Percentiles rank a stretch among this genome's conserved stretches.
These are phyloP conservation scores for Fusarium keratoplasticum DNA, from an alignment of 2,329 filamentous ascomycete genomes.

Conservation along the genomic window DNA sequence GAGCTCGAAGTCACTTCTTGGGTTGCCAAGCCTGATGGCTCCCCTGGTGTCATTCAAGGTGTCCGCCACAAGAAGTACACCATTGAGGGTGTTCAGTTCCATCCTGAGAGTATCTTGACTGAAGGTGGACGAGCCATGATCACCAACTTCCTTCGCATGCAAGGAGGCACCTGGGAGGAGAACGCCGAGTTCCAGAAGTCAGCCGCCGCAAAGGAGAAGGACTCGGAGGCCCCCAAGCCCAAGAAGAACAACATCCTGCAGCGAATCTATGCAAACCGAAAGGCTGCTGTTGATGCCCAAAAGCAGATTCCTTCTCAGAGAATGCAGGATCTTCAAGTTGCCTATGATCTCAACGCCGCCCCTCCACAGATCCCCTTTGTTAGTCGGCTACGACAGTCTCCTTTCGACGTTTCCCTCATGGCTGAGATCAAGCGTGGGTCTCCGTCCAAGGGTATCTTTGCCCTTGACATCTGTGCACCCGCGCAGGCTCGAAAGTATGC, in stretches of 20 bases:
- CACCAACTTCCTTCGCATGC: constrained; percentile 89
- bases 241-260: constrained; percentile 90
- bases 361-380: constrained; percentile 87
- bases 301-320: constrained; percentile 88
- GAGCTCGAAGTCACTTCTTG: constrained; percentile 92
- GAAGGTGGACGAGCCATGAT: constrained; percentile 90
- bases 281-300: constrained; percentile 79
- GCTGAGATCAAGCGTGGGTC: constrained; percentile 98
- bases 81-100: constrained; percentile 97
- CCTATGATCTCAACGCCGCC: constrained; percentile 85
- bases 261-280: constrained; percentile 87
- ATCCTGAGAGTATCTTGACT: constrained; percentile 96
- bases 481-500: constrained; percentile 93
- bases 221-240: constrained; percentile 43
- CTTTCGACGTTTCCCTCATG: constrained; percentile 92
- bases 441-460: constrained; percentile 95
- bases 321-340: constrained; percentile 83
- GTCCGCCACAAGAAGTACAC: constrained; percentile 91
- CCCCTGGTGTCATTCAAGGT: constrained; percentile 93
- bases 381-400: constrained; percentile 81
- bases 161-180: constrained; percentile 91
- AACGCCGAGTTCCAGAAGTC: constrained; percentile 70
- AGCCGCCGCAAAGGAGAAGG: constrained; percentile 44
- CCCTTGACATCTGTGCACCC: constrained; percentile 86
- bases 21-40: constrained; percentile 81